Evolutionary conservation across 495 filamentous ascomycete species (phyloP), one percentile per base, ranked within the genome.

Genomic region (Hypoxylon rickii): DNA sequence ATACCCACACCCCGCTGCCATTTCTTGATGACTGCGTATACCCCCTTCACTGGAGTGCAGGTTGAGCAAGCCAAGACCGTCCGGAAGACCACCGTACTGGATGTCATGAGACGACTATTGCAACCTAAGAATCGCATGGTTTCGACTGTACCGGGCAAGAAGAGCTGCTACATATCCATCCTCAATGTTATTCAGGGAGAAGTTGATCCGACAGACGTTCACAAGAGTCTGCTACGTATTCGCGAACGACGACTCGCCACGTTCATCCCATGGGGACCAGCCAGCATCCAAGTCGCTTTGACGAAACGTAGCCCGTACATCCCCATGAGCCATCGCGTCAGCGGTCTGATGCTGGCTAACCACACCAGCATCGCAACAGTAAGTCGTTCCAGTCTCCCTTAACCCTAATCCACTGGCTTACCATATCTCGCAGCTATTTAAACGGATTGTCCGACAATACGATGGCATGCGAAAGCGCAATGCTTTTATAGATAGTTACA

Each of bases 101-200:
- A 98, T 72, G 94, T 98, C 39, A 98, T 98, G 94, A 84, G 94
- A 21, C 83, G 94, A 34, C 80, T 98, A 7, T 77, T 98, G 38
- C 94, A 98, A 71, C 94, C 94, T 33, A 98, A 98, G 79, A 97
- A 97, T 71, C 86, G 95, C 64, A 98, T 98, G 94, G 94, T 98
- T 29, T 95, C 92, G 31, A 96, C 93, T 38, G 88, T 90, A 51
- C 92, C 93, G 13, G 89, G 89, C 65, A 98, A 96, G 73, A 92
- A 89, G 74, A 96, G 89, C 73, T 97, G 95, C 76, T 98, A 98
- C 74, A 96, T 98, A 63, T 96, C 90, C 32, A 98, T 98, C 61
- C 80, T 98, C 38, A 97, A 97, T 70, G 96, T 98, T 66, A 98
- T 98, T 67, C 92, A 96, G 70, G 94, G 94, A 55, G 95, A 97